Conservation (phyloP, 257 asterid genomes). For the Verbena officinalis region DNA sequence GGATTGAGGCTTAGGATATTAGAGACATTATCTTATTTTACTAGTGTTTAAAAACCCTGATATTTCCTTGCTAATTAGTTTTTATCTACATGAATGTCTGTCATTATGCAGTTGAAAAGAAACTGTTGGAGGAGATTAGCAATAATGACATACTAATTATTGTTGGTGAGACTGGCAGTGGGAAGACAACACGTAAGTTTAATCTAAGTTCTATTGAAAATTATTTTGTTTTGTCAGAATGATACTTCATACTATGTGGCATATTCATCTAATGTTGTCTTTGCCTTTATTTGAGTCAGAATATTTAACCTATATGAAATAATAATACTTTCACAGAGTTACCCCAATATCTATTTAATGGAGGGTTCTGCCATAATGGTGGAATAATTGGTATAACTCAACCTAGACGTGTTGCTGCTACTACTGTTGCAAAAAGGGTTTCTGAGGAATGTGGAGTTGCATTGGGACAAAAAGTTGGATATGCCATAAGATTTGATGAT, state of each 20-base stretch:
- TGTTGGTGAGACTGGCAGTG: conserved; percentile 99
- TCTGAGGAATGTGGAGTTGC: conserved; percentile 85
- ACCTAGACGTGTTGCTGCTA: conserved; percentile 99
- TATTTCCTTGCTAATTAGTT: background rate
- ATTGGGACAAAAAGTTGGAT: conserved; percentile 89
- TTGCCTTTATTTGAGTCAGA: conserved; percentile 8
- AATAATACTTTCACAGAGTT: conserved; percentile 56
- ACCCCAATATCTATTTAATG: conserved; percentile 81
- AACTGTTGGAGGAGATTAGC: conserved; percentile 82
- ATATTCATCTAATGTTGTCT: conserved; percentile 3
- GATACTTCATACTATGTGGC: conserved; percentile 10
- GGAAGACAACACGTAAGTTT: conserved; percentile 96
- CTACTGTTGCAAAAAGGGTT: conserved; percentile 93
- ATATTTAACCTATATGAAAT: conserved; percentile 25
- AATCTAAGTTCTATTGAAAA: background rate
- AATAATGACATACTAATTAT: conserved; percentile 76
- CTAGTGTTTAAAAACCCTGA: conserved; percentile 1
- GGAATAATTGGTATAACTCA: conserved; percentile 91
- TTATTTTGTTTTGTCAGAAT: background rate
- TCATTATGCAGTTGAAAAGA: conserved; percentile 61
- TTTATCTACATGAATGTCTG: conserved; percentile 13
- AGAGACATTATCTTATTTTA: conserved; percentile 1
- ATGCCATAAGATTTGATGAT: conserved; percentile 93
- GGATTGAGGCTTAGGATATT: background rate
- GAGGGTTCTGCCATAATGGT: conserved; percentile 82